Conservation (phyloP, 306 rosid genomes). For the Rubus idaeus region DNA sequence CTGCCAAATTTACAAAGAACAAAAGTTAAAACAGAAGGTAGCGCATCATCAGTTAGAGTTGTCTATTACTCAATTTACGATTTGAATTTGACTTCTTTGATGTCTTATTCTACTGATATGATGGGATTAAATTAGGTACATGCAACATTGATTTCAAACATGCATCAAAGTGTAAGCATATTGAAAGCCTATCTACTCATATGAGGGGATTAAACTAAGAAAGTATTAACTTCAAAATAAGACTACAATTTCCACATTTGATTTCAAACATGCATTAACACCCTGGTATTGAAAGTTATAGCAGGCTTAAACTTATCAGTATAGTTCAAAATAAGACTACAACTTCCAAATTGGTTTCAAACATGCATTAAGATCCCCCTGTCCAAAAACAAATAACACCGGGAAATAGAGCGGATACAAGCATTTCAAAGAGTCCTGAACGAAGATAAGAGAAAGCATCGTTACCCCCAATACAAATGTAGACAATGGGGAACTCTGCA, state of each 20-base stretch:
- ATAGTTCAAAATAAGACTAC: neutral
- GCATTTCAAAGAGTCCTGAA: neutral
- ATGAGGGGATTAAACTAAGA: too few species aligned
- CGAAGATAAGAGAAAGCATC: neutral
- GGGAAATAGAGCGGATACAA: neutral
- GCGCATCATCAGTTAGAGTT: neutral
- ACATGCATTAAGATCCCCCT: neutral
- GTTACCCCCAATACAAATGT: conserved; percentile 82
- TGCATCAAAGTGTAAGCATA: too few species aligned
- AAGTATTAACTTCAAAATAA: neutral
- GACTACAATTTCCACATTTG: neutral
- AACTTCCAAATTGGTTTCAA: neutral
- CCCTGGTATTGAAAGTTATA: neutral
- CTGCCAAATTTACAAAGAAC: conserved; percentile 43
- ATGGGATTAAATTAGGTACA: neutral
- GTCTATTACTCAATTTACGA: neutral
- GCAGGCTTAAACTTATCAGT: too few species aligned
- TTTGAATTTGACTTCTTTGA: neutral
- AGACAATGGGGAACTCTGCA: conserved; percentile 58
- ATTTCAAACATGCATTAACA: neutral
- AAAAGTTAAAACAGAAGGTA: neutral
- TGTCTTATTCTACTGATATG: neutral
- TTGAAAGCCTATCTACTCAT: too few species aligned
- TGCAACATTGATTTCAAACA: neutral
- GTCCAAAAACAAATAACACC: neutral